Conservation (phyloP, 345 rosid genomes). For the Trapa incisa region DNA sequence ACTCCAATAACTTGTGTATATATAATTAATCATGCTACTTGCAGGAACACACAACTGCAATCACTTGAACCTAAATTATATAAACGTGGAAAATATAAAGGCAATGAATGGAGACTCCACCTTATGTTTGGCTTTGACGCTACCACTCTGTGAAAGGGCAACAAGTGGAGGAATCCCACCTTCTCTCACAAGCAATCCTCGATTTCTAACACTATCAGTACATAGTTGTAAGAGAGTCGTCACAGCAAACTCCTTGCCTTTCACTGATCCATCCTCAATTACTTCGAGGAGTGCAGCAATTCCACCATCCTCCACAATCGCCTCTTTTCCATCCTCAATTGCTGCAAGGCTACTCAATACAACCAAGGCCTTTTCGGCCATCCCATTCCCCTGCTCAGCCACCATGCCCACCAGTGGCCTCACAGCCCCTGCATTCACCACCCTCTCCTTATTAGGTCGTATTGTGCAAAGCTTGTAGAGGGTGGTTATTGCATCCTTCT, state of each 20-base stretch:
- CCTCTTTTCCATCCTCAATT: conserved; percentile 57
- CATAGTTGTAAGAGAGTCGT: conserved; percentile 74
- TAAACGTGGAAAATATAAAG: not conserved
- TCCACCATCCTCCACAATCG: conserved; percentile 82
- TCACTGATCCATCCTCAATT: conserved; percentile 71
- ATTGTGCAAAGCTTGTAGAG: conserved; percentile 79
- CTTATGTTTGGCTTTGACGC: conserved; percentile 68
- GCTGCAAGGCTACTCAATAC: conserved; percentile 69
- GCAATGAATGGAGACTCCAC: conserved; percentile 14
- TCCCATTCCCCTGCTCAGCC: conserved; percentile 67
- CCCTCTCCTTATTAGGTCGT: conserved; percentile 80
- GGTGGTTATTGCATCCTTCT: conserved; percentile 82
- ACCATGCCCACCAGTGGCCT: conserved; percentile 74
- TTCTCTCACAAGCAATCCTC: conserved; percentile 86
- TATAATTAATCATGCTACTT: not conserved
- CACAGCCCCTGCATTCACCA: conserved; percentile 80
- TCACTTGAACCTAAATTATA: not conserved
- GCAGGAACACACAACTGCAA: not conserved
- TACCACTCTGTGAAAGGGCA: conserved; percentile 76
- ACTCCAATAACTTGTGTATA: not conserved
- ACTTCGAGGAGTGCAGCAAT: conserved; percentile 84
- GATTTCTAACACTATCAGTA: conserved; percentile 54
- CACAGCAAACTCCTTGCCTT: conserved; percentile 85
- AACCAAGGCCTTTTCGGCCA: conserved; percentile 97
- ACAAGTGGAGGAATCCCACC: conserved; percentile 98